Conservation (phyloP, 257 asterid genomes). For the Coffea canephora region DNA sequence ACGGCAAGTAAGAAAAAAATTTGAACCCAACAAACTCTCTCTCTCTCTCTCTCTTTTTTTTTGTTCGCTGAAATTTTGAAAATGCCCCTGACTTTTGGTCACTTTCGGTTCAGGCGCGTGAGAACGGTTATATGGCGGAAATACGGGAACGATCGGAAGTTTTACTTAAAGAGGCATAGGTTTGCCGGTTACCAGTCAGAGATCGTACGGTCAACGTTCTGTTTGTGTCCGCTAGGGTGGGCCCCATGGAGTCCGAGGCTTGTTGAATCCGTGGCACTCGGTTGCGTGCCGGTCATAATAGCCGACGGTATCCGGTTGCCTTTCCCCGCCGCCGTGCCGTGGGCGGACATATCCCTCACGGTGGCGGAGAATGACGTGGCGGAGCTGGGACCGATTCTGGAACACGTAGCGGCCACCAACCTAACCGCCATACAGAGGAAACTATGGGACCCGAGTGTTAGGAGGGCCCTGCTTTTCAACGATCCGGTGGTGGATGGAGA, state of each 20-base stretch:
- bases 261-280: constrained; percentile 79
- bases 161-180: constrained; percentile 60
- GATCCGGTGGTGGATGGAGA: constrained; percentile 57
- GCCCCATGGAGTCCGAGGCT: constrained; percentile 98
- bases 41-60: too few species aligned
- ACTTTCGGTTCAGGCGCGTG: constrained; percentile 38
- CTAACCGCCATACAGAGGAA: constrained; percentile 56
- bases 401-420: constrained; percentile 65
- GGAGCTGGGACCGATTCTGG: constrained; percentile 49
- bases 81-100: neutral
- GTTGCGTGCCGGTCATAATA: constrained; percentile 82
- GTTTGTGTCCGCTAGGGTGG: constrained; percentile 89
- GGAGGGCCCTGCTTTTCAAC: constrained; percentile 51
- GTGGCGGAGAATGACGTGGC: constrained; percentile 81
- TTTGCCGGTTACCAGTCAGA: constrained; percentile 79
- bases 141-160: constrained; percentile 58
- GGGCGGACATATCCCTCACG: constrained; percentile 65
- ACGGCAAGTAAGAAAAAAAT: constrained; percentile 52
- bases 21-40: too few species aligned
- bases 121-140: constrained; percentile 62
- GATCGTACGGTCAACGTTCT: constrained; percentile 67
- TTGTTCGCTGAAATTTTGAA: neutral
- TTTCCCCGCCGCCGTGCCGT: constrained; percentile 63
- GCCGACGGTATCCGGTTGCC: constrained; percentile 83
- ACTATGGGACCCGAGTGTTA: constrained; percentile 52